Evolutionary conservation across 1,284 basidiomycete genomes (phyloP), one percentile per base, ranked within the genome.

Genomic region (Ganoderma resinaceum): DNA sequence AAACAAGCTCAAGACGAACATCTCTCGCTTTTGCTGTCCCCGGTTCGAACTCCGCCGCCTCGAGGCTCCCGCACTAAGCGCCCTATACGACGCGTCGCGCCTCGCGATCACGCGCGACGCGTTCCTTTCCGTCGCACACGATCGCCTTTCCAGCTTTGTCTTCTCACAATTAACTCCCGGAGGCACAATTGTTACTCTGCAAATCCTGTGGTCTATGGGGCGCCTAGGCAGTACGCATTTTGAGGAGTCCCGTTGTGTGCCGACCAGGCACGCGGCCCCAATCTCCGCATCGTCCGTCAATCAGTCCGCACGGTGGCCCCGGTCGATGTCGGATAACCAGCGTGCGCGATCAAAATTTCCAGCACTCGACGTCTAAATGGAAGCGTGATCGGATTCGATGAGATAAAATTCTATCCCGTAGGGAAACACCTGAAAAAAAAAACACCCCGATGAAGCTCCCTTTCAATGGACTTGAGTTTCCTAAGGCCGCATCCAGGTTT

Each of bases 1-100:
- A 23, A 60, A 60, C 49, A 60, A 61, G 69, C 62, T 62, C 46
- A 66, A 67, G 61, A 60, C 61, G 65, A 72, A 72, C 71, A 59
- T 70, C 62, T 61, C 57, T 37, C 67, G 66, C 60, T 65, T 70
- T 66, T 65, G 58, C 46, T 61, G 53, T 55, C 42, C 6, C 52
- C 42, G 9, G 46, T 68, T 75, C 70, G 18, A 57, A 72, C 72
- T 73, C 73, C 72, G 72, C 67, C 46, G 52, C 70, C 69, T 69
- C 71, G 68, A 66, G 46, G 52, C 53, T 35, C 11, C 23, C 52
- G 8, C 12, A 16, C 12, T 43, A 62, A 42, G 42, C 61, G 63
- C 67, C 35, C 60, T 18, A 26, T 52, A 40, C 66, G 53, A 40
- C 40, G 18, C 29, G 26, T 66, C 60, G 40, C 38, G 60, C 20